These are phyloP conservation scores for Starmerella potacharoeniae DNA, from an alignment of 805 yeast genomes.

Conservation along the genomic window DNA sequence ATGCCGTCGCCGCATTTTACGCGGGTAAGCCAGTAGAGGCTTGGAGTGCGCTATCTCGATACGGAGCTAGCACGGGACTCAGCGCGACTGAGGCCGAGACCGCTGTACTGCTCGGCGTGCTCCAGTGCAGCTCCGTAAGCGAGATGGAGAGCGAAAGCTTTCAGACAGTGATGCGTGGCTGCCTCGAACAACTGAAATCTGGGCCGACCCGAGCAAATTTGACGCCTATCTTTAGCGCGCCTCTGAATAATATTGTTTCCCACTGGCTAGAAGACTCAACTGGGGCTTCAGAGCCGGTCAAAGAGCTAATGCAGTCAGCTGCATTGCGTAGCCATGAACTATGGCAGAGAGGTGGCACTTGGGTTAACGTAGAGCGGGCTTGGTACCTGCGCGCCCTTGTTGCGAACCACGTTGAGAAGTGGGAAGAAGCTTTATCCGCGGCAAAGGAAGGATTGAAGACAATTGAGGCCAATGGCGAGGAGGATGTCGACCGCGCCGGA, in stretches of 20 bases:
- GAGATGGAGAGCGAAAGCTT: not conserved
- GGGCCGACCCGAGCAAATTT: too few relatives aligned
- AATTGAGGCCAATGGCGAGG: not conserved
- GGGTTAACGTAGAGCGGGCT: not conserved
- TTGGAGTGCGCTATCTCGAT: not conserved
- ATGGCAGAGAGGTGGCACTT: not conserved
- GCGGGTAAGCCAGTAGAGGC: not conserved
- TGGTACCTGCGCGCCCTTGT: not conserved
- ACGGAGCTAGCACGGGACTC: too few relatives aligned
- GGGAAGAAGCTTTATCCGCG: not conserved
- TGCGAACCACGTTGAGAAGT: not conserved
- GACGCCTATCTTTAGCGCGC: not conserved
- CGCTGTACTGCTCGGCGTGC: not conserved
- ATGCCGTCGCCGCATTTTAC: not conserved
- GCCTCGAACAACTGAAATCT: not conserved
- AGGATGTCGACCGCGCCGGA: not conserved
- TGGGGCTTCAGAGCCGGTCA: not conserved
- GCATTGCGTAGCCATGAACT: not conserved
- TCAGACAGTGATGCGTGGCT: not conserved
- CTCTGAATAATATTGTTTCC: not conserved
- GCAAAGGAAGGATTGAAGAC: not conserved
- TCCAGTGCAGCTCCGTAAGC: not conserved
- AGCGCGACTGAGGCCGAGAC: not conserved
- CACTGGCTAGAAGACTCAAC: not conserved
- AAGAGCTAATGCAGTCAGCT: not conserved